Conservation (phyloP, 164 flowering plant genomes). For the Cinnamomum micranthum region DNA sequence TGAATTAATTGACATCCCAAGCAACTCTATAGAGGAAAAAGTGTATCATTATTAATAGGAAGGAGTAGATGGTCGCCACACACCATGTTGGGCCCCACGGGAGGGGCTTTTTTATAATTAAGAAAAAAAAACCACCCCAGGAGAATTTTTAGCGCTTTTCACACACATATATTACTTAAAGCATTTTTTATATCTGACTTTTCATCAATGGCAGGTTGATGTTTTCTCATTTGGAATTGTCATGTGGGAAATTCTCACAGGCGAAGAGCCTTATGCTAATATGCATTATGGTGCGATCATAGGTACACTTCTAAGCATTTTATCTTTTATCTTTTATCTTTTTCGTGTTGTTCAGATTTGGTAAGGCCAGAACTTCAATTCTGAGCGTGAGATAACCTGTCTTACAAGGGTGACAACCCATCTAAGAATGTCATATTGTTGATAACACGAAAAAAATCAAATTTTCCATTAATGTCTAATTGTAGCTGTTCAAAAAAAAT, state of each 20-base stretch:
- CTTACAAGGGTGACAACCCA: neutral
- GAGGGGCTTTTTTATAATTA: no score
- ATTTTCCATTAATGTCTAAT: no score
- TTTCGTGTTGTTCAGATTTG: neutral
- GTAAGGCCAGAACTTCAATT: neutral
- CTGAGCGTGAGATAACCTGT: neutral
- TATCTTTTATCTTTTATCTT: neutral
- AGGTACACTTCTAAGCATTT: constrained; percentile 35
- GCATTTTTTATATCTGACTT: neutral
- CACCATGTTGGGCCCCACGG: no score
- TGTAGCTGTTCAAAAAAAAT: neutral
- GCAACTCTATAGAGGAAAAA: no score
- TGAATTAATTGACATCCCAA: no score
- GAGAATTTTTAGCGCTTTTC: no score
- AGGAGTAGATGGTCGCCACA: no score
- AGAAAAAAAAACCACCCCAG: no score
- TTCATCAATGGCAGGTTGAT: constrained; percentile 61
- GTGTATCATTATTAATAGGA: no score
- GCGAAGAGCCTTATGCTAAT: constrained; percentile 97
- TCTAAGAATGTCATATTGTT: neutral
- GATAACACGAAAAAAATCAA: no score
- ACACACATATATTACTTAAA: no score
- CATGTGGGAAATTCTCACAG: constrained; percentile 95
- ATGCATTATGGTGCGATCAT: constrained; percentile 98
- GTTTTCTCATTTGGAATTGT: constrained; percentile 97